Evolutionary conservation across 192 early-diverging fungal genomes (phyloP).

Genomic region (Chytriomyces hyalinus): DNA sequence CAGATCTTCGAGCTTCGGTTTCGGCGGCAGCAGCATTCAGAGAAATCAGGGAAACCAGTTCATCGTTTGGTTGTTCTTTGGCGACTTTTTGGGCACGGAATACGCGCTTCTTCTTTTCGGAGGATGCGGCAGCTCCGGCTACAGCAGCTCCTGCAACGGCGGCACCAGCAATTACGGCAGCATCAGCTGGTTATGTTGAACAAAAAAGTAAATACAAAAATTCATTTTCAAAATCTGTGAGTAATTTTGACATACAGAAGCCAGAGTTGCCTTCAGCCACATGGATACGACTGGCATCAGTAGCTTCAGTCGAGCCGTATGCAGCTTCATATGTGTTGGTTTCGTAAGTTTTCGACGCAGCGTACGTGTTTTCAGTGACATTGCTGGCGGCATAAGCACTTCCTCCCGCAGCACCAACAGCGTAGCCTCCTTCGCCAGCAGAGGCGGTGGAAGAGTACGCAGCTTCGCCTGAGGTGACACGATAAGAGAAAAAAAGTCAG

Average conservation of each 20-base stretch:
- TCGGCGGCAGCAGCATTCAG: constrained; percentile 1
- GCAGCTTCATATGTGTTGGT: too few species aligned
- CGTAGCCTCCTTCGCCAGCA: background rate
- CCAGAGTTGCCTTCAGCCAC: too few species aligned
- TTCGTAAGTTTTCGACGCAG: too few species aligned
- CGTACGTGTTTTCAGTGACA: too few species aligned
- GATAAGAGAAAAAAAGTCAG: too few species aligned
- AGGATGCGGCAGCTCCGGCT: constrained; percentile 11
- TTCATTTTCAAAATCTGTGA: too few species aligned
- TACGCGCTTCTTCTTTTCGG: background rate
- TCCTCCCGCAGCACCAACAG: constrained; percentile 20
- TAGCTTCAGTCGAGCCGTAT: too few species aligned
- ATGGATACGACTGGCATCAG: too few species aligned
- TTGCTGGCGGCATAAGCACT: too few species aligned
- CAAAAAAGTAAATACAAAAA: too few species aligned
- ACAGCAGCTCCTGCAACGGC: constrained; percentile 10
- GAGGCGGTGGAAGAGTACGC: background rate
- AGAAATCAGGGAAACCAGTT: background rate
- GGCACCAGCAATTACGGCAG: constrained; percentile 27
- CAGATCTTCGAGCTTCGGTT: background rate
- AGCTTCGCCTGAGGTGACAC: too few species aligned
- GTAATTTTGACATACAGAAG: too few species aligned
- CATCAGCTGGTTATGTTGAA: background rate
- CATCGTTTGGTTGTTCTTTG: background rate
- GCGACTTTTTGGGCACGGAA: background rate